Evolutionary conservation across 805 yeast species (phyloP), one percentile per base, ranked within the genome.

Genomic region (Kluyveromyces nonfermentans): DNA sequence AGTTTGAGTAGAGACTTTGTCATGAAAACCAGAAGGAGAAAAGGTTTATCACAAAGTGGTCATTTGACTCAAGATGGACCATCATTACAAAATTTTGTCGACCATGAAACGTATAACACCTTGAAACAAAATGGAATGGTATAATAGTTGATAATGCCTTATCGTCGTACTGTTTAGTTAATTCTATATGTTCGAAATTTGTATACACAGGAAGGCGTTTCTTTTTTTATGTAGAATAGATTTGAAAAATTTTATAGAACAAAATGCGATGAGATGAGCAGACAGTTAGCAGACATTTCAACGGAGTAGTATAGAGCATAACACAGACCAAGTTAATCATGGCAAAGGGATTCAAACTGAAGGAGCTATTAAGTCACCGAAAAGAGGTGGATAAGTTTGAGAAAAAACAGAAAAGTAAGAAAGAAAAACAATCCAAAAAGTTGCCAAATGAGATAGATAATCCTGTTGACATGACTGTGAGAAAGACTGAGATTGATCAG

Each of bases 1-100:
- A 78, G 84, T 2, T 65, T 89, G 46, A 90, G 96, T 1, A 70
- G 98, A 45, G 98, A 93, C 62, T 86, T 88, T 55, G 81, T 87
- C 25, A 65, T 86, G 65, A 93, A 94, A 61, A 87, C 96, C 0
- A 73, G 99, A 59, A 77, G 80, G 53, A 74, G 97, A 53, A 90
- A 88, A 59, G 97, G 97, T 0, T 64, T 90, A 31, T 72, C 78
- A 7, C 85, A 81, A 12, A 94, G 82, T 47, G 63, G 61, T 7
- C 51, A 51, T 37, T 50, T 51, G 49, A 49, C 59, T 1, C 52
- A 56, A 21, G 63, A 55, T 30, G 67, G 65, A 1, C 68, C 68
- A 7, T 50, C 62, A 2, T 56, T 89, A 39, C 70, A 73, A 40
- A 78, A 78, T 50, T 86, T 81, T 55, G 73, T 89, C 21, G 94